Evolutionary conservation across 1,284 basidiomycete genomes (phyloP).

Genomic region (Athelia psychrophila): DNA sequence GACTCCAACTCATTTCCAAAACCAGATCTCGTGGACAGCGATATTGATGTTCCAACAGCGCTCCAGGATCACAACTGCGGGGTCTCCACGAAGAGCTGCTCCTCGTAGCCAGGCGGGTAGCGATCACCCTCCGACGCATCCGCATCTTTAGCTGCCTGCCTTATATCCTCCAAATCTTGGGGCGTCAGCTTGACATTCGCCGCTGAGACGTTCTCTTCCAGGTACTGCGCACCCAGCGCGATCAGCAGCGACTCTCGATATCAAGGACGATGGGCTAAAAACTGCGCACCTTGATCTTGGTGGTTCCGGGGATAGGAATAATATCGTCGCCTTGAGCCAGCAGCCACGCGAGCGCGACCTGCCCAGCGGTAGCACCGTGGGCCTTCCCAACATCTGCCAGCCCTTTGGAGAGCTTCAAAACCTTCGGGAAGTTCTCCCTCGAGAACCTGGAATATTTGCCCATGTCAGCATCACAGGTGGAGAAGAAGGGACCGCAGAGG

Average conservation of each 20-base stretch:
- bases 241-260: neutral
- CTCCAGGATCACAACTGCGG: too few relatives aligned
- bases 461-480: neutral
- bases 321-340: slow-evolving; percentile 51
- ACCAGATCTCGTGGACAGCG: too few relatives aligned
- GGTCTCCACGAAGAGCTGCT: slow-evolving; percentile 14
- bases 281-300: slow-evolving; percentile 34
- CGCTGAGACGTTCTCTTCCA: slow-evolving; percentile 40
- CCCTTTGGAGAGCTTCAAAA: slow-evolving; percentile 48
- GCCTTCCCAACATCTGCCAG: slow-evolving; percentile 41
- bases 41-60: neutral
- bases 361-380: slow-evolving; percentile 48
- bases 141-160: slow-evolving; percentile 31
- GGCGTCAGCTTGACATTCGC: slow-evolving; percentile 30
- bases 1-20: too few relatives aligned
- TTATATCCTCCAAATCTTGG: slow-evolving; percentile 34
- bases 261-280: neutral
- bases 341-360: slow-evolving; percentile 62
- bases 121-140: slow-evolving; percentile 12
- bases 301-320: slow-evolving; percentile 53
- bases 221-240: slow-evolving; percentile 23
- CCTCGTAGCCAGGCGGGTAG: neutral
- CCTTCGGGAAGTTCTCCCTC: slow-evolving; percentile 54
- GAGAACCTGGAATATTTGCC: slow-evolving; percentile 23
- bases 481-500: slow-evolving; percentile 1